Evolutionary conservation across 345 rosid genomes (phyloP), one percentile per base, ranked within the genome.

Genomic region (Hibiscus mutabilis): DNA sequence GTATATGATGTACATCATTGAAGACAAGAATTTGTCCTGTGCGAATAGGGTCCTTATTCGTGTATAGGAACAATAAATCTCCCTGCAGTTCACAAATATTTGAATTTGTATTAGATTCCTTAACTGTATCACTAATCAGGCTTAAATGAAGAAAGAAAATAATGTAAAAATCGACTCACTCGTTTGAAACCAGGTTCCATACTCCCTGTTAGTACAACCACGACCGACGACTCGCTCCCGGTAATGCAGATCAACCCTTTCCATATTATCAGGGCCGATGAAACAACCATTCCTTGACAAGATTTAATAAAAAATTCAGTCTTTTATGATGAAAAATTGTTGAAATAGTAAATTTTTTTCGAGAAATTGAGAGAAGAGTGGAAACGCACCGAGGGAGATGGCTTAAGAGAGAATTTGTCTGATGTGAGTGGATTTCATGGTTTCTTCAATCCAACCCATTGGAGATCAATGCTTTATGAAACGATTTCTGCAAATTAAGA

Each of bases 121-220:
- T 14, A 19, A 53, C 42, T 18, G 10, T n/a, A 16, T 13, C 9
- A 31, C 10, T 29, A 55, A 68, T 53, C 27, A 31, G 0, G 12
- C 1, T 40, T 40, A 40, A 40, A 9, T 61, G 13, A 46, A 44
- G 4, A 56, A 5, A 16, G 21, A 60, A 62, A 63, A 37, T 37
- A 14, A 4, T 35, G 65, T 31, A 25, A 3, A 13, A 47, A 46
- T 9, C 29, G 15, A 76, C 47, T 72, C 65, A 87, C 89, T 76
- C 91, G 77, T 76, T 84, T 75, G 78, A 92, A 90, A 66, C 89
- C 97, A 14, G 95, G 98, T 74, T 90, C 95, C 95, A 90, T 89
- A 64, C 97, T 90, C 46, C 76, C 91, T 21, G 95, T 75, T 18
- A 93, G 86, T 73, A 87, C 89, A 72, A 90, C 97, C 8, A 93